Evolutionary conservation across 768 basidiomycete genomes (phyloP), one percentile per base, ranked within the genome.

Genomic region (Pleurotus djamor): DNA sequence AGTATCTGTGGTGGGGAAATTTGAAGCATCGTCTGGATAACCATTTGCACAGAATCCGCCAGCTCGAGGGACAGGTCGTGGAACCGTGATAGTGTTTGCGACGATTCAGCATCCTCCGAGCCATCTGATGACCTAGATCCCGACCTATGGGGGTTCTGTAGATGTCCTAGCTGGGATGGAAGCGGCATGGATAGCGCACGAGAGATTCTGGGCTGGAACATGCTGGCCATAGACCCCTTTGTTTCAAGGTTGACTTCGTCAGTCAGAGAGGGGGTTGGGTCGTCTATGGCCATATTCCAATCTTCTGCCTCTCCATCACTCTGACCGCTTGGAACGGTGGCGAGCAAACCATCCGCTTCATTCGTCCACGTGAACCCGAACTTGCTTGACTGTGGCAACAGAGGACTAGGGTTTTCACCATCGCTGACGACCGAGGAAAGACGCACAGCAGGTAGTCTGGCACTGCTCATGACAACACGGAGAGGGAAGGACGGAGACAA

Each of bases 11-110:
- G 85, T 3, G 95, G 94, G 0, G 92, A 92, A 63, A 97, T 80
- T 66, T 96, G 94, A 2, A 97, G 82, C 64, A 98, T 83, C 1
- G 92, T 96, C 70, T 97, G 94, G 41, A 96, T 89, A 60, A 92
- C 85, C 76, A 90, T 85, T 75, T 97, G 94, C 10, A 94, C 84
- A 9, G 89, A 88, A 72, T 97, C 96, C 10, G 96, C 94, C 12
- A 97, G 80, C 72, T 98, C 95, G 33, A 90, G 74, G 0, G 94
- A 92, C 57, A 96, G 76, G 60, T 91, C 89, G 47, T 83, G 81
- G 63, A 89, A 76, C 59, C 77, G 81, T 3, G 74, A 68, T 8
- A 68, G 67, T 32, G 75, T 74, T 56, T 62, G 69, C 8, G 70
- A 67, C 35, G 59, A 59, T 49, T 47, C 64, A 48, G 64, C 57